A percentile compares a stretch with the other conserved stretches of the same genome.
Conservation (phyloP, 768 basidiomycete genomes). For the Suillus cothurnatus region DNA sequence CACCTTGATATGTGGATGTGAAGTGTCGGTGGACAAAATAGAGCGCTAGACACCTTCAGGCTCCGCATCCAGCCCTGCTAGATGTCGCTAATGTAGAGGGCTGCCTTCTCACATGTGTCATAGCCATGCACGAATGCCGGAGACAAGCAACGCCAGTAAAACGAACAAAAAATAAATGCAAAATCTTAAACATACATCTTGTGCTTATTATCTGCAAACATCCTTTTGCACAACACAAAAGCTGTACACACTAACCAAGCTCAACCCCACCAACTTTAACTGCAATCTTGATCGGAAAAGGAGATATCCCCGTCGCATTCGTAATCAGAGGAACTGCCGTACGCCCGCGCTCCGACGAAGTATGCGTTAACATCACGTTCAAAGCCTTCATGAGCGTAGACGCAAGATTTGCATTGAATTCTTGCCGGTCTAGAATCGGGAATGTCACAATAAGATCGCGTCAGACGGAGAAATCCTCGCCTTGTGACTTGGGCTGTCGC, state of each 20-base stretch:
- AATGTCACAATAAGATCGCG: background rate
- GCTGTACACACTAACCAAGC: slow-evolving; percentile 38
- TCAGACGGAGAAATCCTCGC: slow-evolving; percentile 33
- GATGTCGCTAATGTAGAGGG: background rate
- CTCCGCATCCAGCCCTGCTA: background rate
- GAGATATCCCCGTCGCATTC: slow-evolving; percentile 74
- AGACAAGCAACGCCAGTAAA: background rate
- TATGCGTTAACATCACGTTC: slow-evolving; percentile 71
- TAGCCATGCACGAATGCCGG: background rate
- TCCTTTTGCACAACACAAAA: background rate
- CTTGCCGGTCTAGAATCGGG: slow-evolving; percentile 42
- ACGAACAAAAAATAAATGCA: background rate
- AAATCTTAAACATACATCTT: background rate
- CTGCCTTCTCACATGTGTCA: background rate
- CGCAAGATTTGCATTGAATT: slow-evolving; percentile 60
- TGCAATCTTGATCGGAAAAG: slow-evolving; percentile 73
- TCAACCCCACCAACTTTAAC: slow-evolving; percentile 72
- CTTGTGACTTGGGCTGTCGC: slow-evolving; percentile 70
- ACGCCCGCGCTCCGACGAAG: slow-evolving; percentile 77
- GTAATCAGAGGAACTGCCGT: slow-evolving; percentile 78
- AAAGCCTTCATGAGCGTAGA: slow-evolving; percentile 66
- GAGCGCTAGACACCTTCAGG: background rate
- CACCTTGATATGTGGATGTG: background rate
- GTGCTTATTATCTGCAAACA: background rate
- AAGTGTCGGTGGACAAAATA: background rate